A percentile compares a stretch with the other conserved stretches of the same genome.
Conservation (phyloP, 2,329 filamentous ascomycete genomes). For the Aspergillus proliferans region DNA sequence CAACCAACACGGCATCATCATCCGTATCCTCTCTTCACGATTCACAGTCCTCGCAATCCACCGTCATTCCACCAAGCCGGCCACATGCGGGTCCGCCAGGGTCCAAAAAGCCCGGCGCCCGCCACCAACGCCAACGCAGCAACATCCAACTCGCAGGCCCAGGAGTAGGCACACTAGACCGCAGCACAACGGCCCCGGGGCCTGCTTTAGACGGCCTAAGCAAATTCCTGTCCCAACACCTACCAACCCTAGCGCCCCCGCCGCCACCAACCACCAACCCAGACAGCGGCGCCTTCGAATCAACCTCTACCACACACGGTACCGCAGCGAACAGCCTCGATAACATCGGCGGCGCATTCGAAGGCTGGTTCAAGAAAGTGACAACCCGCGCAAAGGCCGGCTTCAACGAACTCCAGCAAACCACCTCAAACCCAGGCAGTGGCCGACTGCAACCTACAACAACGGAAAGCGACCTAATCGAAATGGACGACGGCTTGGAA, state of each 20-base stretch:
- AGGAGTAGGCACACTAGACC: slow-evolving; percentile 77
- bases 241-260: slow-evolving; percentile 68
- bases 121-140: slow-evolving; percentile 37
- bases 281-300: slow-evolving; percentile 24
- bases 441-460: slow-evolving; percentile 20
- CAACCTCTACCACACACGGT: slow-evolving; percentile 26
- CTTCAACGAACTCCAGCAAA: slow-evolving; percentile 35
- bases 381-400: slow-evolving; percentile 46
- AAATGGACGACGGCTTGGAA: slow-evolving; percentile 35
- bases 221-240: slow-evolving; percentile 72
- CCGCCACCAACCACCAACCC: slow-evolving; percentile 44
- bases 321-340: slow-evolving; percentile 54
- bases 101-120: slow-evolving; percentile 28
- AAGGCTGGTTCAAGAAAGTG: slow-evolving; percentile 83
- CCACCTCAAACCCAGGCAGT: slow-evolving; percentile 16
- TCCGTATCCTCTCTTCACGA: slow-evolving; percentile 20
- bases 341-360: slow-evolving; percentile 77
- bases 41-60: slow-evolving; percentile 18
- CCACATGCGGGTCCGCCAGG: slow-evolving; percentile 22
- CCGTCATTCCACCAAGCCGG: slow-evolving; percentile 21
- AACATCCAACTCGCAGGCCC: slow-evolving; percentile 67
- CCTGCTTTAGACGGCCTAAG: slow-evolving; percentile 81
- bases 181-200: slow-evolving; percentile 48
- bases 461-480: slow-evolving; percentile 38
- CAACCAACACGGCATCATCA: slow-evolving; percentile 22